These are phyloP conservation scores for Diaporthe nobilis DNA, from an alignment of 2,329 filamentous ascomycete species.

Conservation along the genomic window DNA sequence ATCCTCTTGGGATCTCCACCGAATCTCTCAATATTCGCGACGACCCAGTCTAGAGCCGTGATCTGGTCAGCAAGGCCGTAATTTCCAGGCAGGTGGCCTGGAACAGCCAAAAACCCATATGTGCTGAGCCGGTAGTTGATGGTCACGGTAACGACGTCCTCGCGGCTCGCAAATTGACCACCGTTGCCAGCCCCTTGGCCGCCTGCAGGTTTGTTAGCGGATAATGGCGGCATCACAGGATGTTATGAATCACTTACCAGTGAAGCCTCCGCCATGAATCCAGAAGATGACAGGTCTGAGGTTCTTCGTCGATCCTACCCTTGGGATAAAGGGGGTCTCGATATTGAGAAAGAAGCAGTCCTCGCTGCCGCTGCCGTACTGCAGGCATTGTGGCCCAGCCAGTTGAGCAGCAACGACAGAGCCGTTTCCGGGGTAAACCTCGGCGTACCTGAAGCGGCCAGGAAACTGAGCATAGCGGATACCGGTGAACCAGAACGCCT, in stretches of 20 bases:
- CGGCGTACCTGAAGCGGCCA: not conserved
- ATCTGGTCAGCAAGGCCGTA: conserved; percentile 22
- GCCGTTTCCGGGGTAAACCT: conserved; percentile 5
- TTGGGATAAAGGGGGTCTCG: not conserved
- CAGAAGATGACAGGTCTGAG: conserved; percentile 17
- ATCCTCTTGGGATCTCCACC: not conserved
- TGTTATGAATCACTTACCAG: not conserved
- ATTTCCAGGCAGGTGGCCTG: conserved; percentile 15
- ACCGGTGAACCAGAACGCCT: conserved; percentile 3
- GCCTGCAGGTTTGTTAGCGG: not conserved
- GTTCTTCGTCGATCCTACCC: not conserved
- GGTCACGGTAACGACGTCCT: conserved; percentile 4
- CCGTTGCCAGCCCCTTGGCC: conserved; percentile 15
- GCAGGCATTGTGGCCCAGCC: conserved; percentile 8
- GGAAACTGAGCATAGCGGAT: not conserved
- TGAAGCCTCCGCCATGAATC: conserved; percentile 1
- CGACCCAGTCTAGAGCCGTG: conserved; percentile 12
- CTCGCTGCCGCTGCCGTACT: conserved; percentile 18
- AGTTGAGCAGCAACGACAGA: conserved; percentile 8
- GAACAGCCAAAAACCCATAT: not conserved
- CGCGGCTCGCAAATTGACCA: not conserved
- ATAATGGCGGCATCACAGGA: not conserved
- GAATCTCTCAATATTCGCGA: not conserved
- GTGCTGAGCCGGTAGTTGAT: conserved; percentile 20
- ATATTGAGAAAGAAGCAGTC: conserved; percentile 19